These are phyloP conservation scores for Eucommia ulmoides DNA, from an alignment of 257 asterid species.

Conservation along the genomic window DNA sequence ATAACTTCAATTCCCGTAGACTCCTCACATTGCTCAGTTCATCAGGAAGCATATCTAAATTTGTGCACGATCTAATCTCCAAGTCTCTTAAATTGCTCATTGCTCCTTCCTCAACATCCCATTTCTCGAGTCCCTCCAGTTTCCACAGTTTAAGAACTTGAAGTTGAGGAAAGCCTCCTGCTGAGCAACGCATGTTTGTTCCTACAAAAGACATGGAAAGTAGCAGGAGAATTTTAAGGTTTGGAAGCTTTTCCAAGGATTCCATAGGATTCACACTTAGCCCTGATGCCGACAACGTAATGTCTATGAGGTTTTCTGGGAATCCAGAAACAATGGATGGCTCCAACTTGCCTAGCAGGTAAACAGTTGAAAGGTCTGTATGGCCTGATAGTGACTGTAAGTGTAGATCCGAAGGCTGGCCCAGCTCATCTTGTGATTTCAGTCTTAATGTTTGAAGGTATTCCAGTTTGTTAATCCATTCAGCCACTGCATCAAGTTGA, in stretches of 20 bases:
- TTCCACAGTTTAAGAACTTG: slow-evolving; percentile 25
- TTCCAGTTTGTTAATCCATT: slow-evolving; percentile 14
- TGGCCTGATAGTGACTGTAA: slow-evolving; percentile 6
- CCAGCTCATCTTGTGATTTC: slow-evolving; percentile 18
- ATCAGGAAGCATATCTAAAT: slow-evolving; percentile 9
- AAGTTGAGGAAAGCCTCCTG: slow-evolving; percentile 15
- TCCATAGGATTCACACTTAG: slow-evolving; percentile 23
- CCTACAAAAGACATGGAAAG: slow-evolving; percentile 21
- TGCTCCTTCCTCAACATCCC: slow-evolving; percentile 19
- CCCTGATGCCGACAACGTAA: slow-evolving; percentile 20
- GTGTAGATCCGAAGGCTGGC: slow-evolving; percentile 16
- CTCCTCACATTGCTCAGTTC: slow-evolving; percentile 1
- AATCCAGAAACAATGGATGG: slow-evolving; percentile 5
- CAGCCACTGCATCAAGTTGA: too few species aligned
- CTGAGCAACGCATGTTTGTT: slow-evolving; percentile 9
- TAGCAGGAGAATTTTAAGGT: slow-evolving; percentile 24
- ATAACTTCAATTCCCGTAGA: slow-evolving; percentile 18
- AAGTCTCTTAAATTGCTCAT: slow-evolving; percentile 22
- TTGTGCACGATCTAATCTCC: slow-evolving; percentile 17
- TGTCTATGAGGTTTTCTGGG: slow-evolving; percentile 17
- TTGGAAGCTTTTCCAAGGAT: slow-evolving; percentile 13
- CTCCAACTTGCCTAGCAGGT: slow-evolving; percentile 18
- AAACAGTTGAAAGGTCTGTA: slow-evolving; percentile 18
- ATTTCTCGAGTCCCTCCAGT: slow-evolving; percentile 16
- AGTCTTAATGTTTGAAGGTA: slow-evolving; percentile 17